phyloP scores from a whole-genome alignment of 768 basidiomycete genomes.

The Mycena maculata region DNA sequence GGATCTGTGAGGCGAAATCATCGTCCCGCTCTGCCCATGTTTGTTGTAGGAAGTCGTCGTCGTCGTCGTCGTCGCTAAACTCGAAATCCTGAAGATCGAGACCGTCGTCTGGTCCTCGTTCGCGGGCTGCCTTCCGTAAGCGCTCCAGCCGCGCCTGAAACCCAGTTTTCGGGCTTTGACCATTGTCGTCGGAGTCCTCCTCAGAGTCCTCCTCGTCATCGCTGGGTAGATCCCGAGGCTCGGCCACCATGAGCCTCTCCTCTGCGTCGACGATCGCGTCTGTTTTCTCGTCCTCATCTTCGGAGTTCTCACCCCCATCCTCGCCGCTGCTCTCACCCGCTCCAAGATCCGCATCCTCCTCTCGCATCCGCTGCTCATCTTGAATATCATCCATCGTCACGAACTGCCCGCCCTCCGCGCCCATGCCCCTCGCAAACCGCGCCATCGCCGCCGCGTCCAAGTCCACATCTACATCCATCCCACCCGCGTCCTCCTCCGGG shows the following conservation, averaged over 20 bases:
- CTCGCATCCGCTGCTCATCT: slow-evolving; percentile 60
- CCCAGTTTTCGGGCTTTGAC: slow-evolving; percentile 54
- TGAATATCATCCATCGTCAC: slow-evolving; percentile 77
- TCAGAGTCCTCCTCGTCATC: slow-evolving; percentile 51
- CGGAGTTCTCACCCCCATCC: slow-evolving; percentile 36
- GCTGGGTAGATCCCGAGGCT: slow-evolving; percentile 48
- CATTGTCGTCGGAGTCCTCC: slow-evolving; percentile 51
- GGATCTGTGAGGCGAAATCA: slow-evolving; percentile 54
- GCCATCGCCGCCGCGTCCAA: slow-evolving; percentile 61
- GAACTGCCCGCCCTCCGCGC: slow-evolving; percentile 54
- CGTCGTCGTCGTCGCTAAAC: slow-evolving; percentile 49
- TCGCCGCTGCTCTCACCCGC: slow-evolving; percentile 42
- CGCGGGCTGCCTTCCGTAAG: slow-evolving; percentile 46
- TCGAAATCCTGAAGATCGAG: slow-evolving; percentile 40
- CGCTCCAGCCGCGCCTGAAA: slow-evolving; percentile 60
- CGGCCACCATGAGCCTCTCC: slow-evolving; percentile 58
- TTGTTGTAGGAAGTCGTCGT: slow-evolving; percentile 42
- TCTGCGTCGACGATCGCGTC: slow-evolving; percentile 56
- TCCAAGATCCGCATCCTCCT: slow-evolving; percentile 58
- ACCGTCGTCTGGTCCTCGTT: slow-evolving; percentile 40
- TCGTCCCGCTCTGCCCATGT: slow-evolving; percentile 42
- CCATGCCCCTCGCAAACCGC: slow-evolving; percentile 64
- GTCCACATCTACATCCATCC: slow-evolving; percentile 71
- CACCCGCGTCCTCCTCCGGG: slow-evolving; percentile 52
- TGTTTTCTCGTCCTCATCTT: slow-evolving; percentile 43